Conservation (phyloP, 371 early-diverging fungal genomes). For the Mortierella sp. region DNA sequence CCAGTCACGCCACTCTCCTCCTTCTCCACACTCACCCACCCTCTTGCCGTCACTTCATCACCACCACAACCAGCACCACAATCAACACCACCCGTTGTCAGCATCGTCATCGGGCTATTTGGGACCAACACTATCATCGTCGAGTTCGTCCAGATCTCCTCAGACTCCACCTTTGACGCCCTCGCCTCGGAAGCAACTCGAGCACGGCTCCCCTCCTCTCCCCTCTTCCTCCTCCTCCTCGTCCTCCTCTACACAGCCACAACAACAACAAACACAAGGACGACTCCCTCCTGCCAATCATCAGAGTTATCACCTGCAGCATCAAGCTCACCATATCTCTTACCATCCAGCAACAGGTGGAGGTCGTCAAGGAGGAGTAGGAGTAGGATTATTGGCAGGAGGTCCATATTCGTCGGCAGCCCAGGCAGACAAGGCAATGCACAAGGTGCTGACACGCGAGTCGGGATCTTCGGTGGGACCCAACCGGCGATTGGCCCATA, state of each 20-base stretch:
- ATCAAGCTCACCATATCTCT: conserved; percentile 18
- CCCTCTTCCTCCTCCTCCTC: too few relatives aligned
- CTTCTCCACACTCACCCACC: conserved; percentile 4
- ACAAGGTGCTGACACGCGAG: conserved; percentile 18
- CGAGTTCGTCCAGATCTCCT: conserved; percentile 24
- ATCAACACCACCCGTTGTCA: neutral
- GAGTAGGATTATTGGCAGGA: neutral
- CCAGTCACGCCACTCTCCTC: conserved; percentile 8
- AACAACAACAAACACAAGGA: too few relatives aligned
- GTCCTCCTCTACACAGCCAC: too few relatives aligned
- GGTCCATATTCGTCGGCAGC: neutral
- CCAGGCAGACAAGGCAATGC: neutral
- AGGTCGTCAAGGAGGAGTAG: neutral
- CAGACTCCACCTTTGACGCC: conserved; percentile 45
- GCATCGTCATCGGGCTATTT: neutral
- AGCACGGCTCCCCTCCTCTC: conserved; percentile 4
- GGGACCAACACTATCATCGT: neutral
- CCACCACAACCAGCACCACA: neutral
- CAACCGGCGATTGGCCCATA: conserved; percentile 60
- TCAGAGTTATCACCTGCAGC: neutral
- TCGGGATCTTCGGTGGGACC: conserved; percentile 28
- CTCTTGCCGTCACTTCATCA: neutral
- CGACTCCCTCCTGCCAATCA: too few relatives aligned
- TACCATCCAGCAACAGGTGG: neutral
- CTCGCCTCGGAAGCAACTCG: conserved; percentile 29